phyloP scores from a whole-genome alignment of 139 green algal species.

The Tetraselmis chui region DNA sequence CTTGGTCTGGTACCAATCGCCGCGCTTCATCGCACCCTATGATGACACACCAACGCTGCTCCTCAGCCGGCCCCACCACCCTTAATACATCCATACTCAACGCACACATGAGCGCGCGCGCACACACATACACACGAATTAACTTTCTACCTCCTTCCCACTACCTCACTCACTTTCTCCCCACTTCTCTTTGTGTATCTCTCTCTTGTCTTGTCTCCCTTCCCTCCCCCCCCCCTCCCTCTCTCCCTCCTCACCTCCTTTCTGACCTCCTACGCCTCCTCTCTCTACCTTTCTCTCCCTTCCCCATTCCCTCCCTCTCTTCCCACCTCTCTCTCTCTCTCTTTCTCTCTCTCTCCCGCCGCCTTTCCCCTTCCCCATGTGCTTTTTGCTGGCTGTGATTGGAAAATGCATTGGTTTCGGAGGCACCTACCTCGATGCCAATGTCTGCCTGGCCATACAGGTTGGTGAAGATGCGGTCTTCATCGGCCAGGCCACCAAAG shows the following conservation, averaged over 20 bases:
- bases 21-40: slow-evolving; percentile 63
- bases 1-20: slow-evolving; percentile 88
- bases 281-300: no score
- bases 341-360: background rate
- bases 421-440: slow-evolving; percentile 67
- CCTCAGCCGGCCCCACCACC: no score
- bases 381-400: background rate
- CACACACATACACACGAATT: no score
- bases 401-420: background rate
- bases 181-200: no score
- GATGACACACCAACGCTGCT: background rate
- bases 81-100: no score
- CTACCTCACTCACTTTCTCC: no score
- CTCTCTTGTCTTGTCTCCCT: background rate
- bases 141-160: no score
- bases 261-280: no score
- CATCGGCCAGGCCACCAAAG: slow-evolving; percentile 78
- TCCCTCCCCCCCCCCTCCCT: slow-evolving; percentile 1
- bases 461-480: slow-evolving; percentile 98
- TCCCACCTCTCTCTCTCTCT: background rate
- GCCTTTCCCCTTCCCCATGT: background rate
- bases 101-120: no score
- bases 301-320: background rate
- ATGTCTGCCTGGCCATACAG: slow-evolving; percentile 87
- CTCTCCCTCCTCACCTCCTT: no score